A percentile compares a stretch with the other conserved stretches of the same genome.
These are phyloP conservation scores for Pleurotus citrinopileatus DNA, from an alignment of 768 basidiomycete genomes.

Conservation along the genomic window DNA sequence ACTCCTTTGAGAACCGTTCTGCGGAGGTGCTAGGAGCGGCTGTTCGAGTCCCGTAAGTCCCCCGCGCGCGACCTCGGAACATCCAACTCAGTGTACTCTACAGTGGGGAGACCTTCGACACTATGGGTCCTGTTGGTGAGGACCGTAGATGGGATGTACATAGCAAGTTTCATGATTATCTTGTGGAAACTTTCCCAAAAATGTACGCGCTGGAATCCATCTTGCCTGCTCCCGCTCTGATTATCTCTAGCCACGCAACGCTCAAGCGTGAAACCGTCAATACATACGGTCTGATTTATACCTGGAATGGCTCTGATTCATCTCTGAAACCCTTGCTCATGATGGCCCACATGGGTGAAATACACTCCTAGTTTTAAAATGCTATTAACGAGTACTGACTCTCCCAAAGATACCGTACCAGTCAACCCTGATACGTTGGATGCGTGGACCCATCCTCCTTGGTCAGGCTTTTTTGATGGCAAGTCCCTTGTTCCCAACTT, in stretches of 20 bases:
- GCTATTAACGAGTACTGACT: no score
- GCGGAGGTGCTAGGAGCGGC: conserved; percentile 46
- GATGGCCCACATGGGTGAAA: conserved; percentile 57
- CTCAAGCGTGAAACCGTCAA: conserved; percentile 69
- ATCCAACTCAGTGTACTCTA: neutral
- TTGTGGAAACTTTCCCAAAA: conserved; percentile 53
- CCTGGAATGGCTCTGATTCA: conserved; percentile 64
- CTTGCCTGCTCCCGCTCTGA: neutral
- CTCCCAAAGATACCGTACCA: conserved; percentile 54
- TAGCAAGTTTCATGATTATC: conserved; percentile 50
- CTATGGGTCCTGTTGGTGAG: conserved; percentile 41
- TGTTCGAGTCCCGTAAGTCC: conserved; percentile 39
- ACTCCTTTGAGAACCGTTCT: conserved; percentile 36
- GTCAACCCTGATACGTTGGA: conserved; percentile 47
- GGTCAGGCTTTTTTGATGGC: conserved; percentile 57
- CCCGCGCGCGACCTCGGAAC: neutral
- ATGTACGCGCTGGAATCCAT: conserved; percentile 38
- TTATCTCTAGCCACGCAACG: conserved; percentile 43
- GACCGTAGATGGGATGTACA: conserved; percentile 58
- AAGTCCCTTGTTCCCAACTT: conserved; percentile 12
- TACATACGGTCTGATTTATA: conserved; percentile 70
- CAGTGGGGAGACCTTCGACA: conserved; percentile 54
- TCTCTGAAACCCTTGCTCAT: conserved; percentile 66
- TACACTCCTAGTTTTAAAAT: neutral
- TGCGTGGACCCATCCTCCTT: conserved; percentile 57